Conservation (phyloP, 2,329 filamentous ascomycete species). For the Rachicladosporium sp. region DNA sequence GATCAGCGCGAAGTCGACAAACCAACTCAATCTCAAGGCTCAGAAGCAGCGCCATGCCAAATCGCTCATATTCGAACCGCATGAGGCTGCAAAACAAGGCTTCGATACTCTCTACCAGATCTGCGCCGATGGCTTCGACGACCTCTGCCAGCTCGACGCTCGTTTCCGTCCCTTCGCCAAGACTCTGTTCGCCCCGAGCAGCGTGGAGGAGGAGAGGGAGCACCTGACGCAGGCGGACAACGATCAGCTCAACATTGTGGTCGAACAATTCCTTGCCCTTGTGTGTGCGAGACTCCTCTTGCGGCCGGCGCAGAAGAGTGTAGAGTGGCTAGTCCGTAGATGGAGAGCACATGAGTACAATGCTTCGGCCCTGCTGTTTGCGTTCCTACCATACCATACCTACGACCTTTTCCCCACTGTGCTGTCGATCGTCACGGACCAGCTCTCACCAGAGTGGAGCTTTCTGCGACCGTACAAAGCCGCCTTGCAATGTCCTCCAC, state of each 20-base stretch:
- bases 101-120: slow-evolving; percentile 80
- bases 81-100: slow-evolving; percentile 73
- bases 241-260: slow-evolving; percentile 59
- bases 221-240: slow-evolving; percentile 77
- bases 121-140: slow-evolving; percentile 80
- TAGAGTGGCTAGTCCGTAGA: slow-evolving; percentile 88
- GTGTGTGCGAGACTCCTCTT: slow-evolving; percentile 65
- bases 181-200: slow-evolving; percentile 87
- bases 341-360: slow-evolving; percentile 94
- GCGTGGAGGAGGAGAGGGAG: slow-evolving; percentile 73
- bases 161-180: slow-evolving; percentile 63
- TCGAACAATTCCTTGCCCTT: slow-evolving; percentile 74
- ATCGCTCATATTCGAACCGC: slow-evolving; percentile 84
- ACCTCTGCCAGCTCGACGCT: slow-evolving; percentile 75
- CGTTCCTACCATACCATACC: slow-evolving; percentile 86
- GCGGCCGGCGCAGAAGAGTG: slow-evolving; percentile 75
- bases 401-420: slow-evolving; percentile 75
- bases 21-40: slow-evolving; percentile 82
- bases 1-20: slow-evolving; percentile 79
- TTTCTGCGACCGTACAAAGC: slow-evolving; percentile 81
- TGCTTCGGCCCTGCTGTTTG: slow-evolving; percentile 61
- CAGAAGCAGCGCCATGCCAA: slow-evolving; percentile 87
- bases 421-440: slow-evolving; percentile 71
- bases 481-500: slow-evolving; percentile 61
- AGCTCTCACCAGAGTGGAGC: slow-evolving; percentile 61